phyloP scores from a whole-genome alignment of 1,139 yeast genomes.

The Zygosaccharomyces pseudobailii region DNA sequence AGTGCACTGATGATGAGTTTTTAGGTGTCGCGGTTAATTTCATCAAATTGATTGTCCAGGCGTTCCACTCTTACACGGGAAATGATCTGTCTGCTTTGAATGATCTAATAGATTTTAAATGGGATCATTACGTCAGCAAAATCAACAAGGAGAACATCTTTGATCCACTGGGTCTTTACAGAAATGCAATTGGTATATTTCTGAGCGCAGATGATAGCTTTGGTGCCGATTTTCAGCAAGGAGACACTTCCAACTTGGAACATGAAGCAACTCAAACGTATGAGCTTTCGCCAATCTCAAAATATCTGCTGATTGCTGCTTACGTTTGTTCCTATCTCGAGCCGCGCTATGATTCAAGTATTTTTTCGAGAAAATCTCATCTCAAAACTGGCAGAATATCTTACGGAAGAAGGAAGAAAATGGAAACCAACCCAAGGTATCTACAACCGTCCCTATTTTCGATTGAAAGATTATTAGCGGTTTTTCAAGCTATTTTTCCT shows the following conservation, averaged over 20 bases:
- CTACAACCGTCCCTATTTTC: conserved; percentile 62
- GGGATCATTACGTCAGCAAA: conserved; percentile 24
- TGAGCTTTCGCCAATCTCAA: conserved; percentile 51
- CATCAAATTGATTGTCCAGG: conserved; percentile 28
- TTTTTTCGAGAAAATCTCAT: conserved; percentile 55
- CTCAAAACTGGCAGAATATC: conserved; percentile 40
- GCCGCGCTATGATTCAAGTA: conserved; percentile 54
- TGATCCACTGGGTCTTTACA: conserved; percentile 28
- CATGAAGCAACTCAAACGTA: conserved; percentile 27
- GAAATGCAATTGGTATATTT: conserved; percentile 22
- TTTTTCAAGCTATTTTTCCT: conserved; percentile 53
- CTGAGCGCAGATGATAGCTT: conserved; percentile 26
- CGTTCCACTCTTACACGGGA: conserved; percentile 34
- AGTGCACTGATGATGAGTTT: conserved; percentile 14
- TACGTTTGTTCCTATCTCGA: conserved; percentile 68
- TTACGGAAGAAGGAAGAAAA: conserved; percentile 40
- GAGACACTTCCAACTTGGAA: conserved; percentile 7
- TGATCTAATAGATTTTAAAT: conserved; percentile 32
- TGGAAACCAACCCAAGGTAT: conserved; percentile 51
- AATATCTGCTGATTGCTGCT: conserved; percentile 62
- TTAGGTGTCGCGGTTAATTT: conserved; percentile 21
- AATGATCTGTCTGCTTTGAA: conserved; percentile 26
- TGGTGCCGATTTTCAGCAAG: conserved; percentile 8
- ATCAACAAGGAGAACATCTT: conserved; percentile 21
- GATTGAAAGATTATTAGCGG: conserved; percentile 64